Base-by-base conservation (phyloP, 2,329 filamentous ascomycete genomes). In the Triangularia verruculosa region DNA sequence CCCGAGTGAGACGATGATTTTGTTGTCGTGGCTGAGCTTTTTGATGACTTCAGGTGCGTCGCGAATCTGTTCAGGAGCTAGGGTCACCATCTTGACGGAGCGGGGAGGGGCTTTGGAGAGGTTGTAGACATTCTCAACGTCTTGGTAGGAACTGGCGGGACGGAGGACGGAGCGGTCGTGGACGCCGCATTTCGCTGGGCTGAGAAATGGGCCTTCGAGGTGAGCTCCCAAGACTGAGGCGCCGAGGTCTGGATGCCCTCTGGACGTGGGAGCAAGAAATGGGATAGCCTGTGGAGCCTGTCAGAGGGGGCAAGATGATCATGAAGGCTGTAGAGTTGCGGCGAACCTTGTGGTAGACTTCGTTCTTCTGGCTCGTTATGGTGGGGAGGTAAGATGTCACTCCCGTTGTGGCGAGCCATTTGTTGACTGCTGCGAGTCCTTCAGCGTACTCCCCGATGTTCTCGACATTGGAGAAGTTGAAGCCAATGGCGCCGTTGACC, bases 301-400 rank as follows among this genome's bases (percentile, higher is more conserved):
- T 61, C 20, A 57, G 59, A 64, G 22, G 39, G 55, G 30, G 6
- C 24, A 6, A 6, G 12, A 32, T 8, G 27, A 54, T 4, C 22
- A 15, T 34, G 24, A 43, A 7, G 15, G 3, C 28, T 8, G 20
- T 51, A n/a, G n/a, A 28, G n/a, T 4, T 28, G 51, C 12, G 7
- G 25, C 12, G 15, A 28, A 89, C 89, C 78, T 88, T 85, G 72
- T 92, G 89, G 77, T 97, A 97, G 54, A 96, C 86, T 68, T 93
- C 88, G n/a, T 87, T 83, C 25, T 80, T 84, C 73, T 94, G 91
- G 72, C 91, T 96, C 32, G 90, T 93, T 60, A 97, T 80, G 0
- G 93, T 97, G 8, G 93, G 93, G 39, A 94, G 78, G 76, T 96
- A 96, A 5, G 90, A 92, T 6, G 93, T 97, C 51, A 97, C 92